Base-by-base conservation (phyloP, 352 stramenopile species). In the Phytophthora agathidicida region DNA sequence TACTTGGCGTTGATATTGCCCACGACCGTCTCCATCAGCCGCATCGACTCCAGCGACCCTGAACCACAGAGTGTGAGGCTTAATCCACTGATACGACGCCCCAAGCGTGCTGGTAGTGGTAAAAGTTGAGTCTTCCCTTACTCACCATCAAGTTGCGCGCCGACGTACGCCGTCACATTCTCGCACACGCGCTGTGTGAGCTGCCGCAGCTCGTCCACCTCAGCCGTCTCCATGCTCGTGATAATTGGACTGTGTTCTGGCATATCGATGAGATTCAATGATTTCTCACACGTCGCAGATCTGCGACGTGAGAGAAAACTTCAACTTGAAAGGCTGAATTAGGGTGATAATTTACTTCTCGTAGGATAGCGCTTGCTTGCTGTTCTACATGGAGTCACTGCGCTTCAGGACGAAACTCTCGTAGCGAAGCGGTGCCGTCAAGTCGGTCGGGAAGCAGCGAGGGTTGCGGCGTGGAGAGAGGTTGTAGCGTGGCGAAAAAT, bases 31-130 rank as follows among this genome's bases (percentile, higher is more conserved):
- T 88, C 59, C 51, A 93, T 67, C 38, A 93, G 36, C 48, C 88
- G 64, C 80, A 91, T 93, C 22, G 66, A 83, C 63, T 93, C 86
- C 3, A 88, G 56, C 10, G 86, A 93, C 17, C 80, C 86, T 94
- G 30, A 23, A 47, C 24, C 19, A 26, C 11, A 26, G 14, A 22
- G 3, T 11, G n/a, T 39, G 26, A 33, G 32, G 20, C 54, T 55
- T 19, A 39, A 17, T 16, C 16, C 13, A 16, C 31, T 19, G 32
- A 3, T 41, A 36, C 33, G 19, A 32, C 16, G 14, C 27, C 16
- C 44, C 19, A 27, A 30, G 3, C n/a, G n/a, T 44, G 1, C 17
- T 20, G 5, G 8, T 47, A 16, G 8, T 9, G 13, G 43, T n/a
- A 42, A 51, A 28, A 36, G 7, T 39, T 11, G 10, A 43, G 22